phyloP scores from a whole-genome alignment of 306 rosid species.

The Casuarina cunninghamiana region DNA sequence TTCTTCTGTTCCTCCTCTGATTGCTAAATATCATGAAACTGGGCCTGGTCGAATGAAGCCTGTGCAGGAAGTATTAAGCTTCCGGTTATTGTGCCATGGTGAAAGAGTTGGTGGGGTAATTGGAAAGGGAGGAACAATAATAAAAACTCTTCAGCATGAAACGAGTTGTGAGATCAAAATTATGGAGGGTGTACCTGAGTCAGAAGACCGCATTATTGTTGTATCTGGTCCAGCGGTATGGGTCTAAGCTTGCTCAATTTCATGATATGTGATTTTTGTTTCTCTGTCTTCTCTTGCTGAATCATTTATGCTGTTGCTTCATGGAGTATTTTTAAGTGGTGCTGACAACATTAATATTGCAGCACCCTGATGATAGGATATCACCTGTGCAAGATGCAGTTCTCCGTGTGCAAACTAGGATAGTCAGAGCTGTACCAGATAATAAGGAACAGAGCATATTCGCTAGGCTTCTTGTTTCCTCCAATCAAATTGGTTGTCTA shows the following conservation, averaged over 20 bases:
- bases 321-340: conserved; percentile 16
- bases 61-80: conserved; percentile 65
- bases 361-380: conserved; percentile 94
- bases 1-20: conserved; percentile 48
- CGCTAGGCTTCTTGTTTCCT: conserved; percentile 84
- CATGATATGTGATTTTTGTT: not conserved
- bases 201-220: conserved; percentile 69
- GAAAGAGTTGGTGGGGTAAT: conserved; percentile 86
- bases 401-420: conserved; percentile 79
- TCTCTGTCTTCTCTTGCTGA: conserved; percentile 10
- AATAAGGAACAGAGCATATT: conserved; percentile 59
- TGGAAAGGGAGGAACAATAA: conserved; percentile 85
- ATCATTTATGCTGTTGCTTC: conserved; percentile 19
- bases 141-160: conserved; percentile 70
- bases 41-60: conserved; percentile 60
- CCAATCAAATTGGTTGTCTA: conserved; percentile 89
- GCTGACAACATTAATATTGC: conserved; percentile 45
- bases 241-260: conserved; percentile 11
- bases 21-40: conserved; percentile 64
- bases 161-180: conserved; percentile 88
- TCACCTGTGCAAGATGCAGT: conserved; percentile 96
- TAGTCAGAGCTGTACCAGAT: conserved; percentile 70
- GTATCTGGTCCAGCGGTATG: conserved; percentile 89
- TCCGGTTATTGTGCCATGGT: conserved; percentile 70
- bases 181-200: conserved; percentile 56